Evolutionary conservation across 371 early-diverging fungal species (phyloP), one percentile per base, ranked within the genome.

Genomic region (Mucor irregularis): DNA sequence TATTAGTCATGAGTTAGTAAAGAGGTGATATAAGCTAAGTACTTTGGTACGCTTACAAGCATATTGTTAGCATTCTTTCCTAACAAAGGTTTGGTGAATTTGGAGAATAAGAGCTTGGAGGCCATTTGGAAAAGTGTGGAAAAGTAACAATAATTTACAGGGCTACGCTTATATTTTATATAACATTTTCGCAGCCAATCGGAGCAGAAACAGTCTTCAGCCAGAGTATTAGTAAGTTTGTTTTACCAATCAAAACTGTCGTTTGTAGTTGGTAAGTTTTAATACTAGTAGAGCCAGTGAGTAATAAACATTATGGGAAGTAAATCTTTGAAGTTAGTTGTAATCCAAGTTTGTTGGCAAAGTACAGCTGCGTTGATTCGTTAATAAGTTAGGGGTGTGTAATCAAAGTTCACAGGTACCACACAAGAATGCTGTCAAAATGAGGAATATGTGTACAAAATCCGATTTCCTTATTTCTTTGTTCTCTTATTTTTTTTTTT

Each of bases 1-100:
- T 85, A 68, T 8, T 11, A 42, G 13, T n/a, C 3, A 10, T 14
- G 6, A 49, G 25, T 29, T 29, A 28, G 40, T 24, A 28, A 51
- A 38, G n/a, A n/a, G n/a, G n/a, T 28, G 10, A 19, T 28, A 25
- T 31, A 34, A 38, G 13, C 28, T 50, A 38, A 1, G 2, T 22
- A 4, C 6, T 17, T 38, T 5, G 22, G 13, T 16, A 22, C 10
- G n/a, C 33, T 47, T 46, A 58, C 59, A 24, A 58, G 19, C 39
- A 44, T 38, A n/a, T 30, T 30, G 30, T 34, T 44, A 9, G 22
- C 13, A n/a, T 29, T 45, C 17, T 28, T 31, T 4, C 43, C 49
- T 29, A 58, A 45, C n/a, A 58, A 21, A 31, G 60, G 60, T 25
- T 53, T 60, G 22, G 60, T 19, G 21, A 59, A 28, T n/a, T 53